Percentiles rank a stretch among this genome's conserved stretches.
Evolutionary conservation across 2,329 filamentous ascomycete species (phyloP).

Genomic region (Phialophora verrucosa): DNA sequence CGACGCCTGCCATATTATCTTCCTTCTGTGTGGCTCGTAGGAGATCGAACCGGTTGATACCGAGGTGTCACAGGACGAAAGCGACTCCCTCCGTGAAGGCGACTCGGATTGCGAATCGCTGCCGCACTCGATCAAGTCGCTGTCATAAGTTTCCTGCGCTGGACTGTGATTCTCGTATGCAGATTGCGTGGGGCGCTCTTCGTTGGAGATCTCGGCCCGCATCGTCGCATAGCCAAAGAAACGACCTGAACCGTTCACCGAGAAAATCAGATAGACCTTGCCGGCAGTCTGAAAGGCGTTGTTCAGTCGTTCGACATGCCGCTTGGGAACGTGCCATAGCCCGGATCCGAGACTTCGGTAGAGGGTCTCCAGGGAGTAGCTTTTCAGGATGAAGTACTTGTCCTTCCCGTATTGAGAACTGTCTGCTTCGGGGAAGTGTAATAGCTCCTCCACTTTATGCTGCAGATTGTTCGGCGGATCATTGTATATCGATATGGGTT

Average conservation of each 20-base stretch:
- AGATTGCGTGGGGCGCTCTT: neutral
- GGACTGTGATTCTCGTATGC: conserved; percentile 10
- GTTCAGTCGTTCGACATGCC: conserved; percentile 31
- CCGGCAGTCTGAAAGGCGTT: conserved; percentile 31
- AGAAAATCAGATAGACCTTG: conserved; percentile 32
- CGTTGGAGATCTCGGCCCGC: conserved; percentile 26
- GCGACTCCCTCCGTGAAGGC: conserved; percentile 18
- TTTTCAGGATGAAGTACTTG: conserved; percentile 34
- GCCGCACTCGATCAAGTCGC: neutral
- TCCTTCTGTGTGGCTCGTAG: conserved; percentile 29
- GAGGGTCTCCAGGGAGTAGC: conserved; percentile 29
- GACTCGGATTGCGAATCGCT: neutral
- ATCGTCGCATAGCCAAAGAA: conserved; percentile 31
- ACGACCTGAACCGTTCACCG: conserved; percentile 30
- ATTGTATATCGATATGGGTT: conserved; percentile 18
- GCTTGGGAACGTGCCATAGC: conserved; percentile 29
- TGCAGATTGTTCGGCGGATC: conserved; percentile 10
- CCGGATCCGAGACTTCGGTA: conserved; percentile 28
- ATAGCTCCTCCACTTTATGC: conserved; percentile 26
- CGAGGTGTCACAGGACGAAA: conserved; percentile 21
- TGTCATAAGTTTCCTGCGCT: neutral
- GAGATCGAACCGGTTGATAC: conserved; percentile 21
- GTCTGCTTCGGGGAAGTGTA: conserved; percentile 28
- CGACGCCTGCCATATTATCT: conserved; percentile 30
- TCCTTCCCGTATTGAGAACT: conserved; percentile 25